A percentile compares a stretch with the other conserved stretches of the same genome.
Evolutionary conservation across 805 yeast species (phyloP).

Genomic region (Yamadazyma sp.): DNA sequence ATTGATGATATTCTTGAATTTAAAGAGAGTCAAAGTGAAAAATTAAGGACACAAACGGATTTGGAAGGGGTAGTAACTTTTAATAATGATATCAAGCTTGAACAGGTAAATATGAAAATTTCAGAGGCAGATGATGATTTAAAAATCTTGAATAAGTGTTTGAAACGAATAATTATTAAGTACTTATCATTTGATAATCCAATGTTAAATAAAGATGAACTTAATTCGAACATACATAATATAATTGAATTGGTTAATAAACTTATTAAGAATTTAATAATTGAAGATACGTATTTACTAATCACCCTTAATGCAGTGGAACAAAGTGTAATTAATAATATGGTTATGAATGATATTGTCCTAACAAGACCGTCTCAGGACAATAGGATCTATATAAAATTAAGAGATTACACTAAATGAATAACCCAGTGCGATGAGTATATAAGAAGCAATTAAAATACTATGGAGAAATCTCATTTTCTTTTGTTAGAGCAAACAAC

Average conservation of each 20-base stretch:
- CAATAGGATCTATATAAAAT: constrained; percentile 1
- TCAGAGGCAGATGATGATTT: not conserved
- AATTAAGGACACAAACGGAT: not conserved
- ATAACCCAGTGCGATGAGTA: too few relatives aligned
- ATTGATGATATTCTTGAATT: constrained; percentile 5
- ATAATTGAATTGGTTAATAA: constrained; percentile 4
- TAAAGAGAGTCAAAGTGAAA: not conserved
- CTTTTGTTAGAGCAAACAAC: too few relatives aligned
- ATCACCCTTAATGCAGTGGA: constrained; percentile 1
- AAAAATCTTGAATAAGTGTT: constrained; percentile 2
- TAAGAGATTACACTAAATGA: constrained; percentile 6
- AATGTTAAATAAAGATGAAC: constrained; percentile 1
- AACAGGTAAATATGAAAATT: not conserved
- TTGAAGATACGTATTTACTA: not conserved
- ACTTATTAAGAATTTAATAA: constrained; percentile 6
- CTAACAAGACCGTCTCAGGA: not conserved
- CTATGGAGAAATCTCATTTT: too few relatives aligned
- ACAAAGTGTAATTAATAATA: constrained; percentile 4
- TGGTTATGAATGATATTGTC: constrained; percentile 7
- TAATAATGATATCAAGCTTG: not conserved
- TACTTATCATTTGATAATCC: constrained; percentile 7
- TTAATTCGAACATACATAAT: constrained; percentile 1
- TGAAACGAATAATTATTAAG: constrained; percentile 4
- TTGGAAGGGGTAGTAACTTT: not conserved
- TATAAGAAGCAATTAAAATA: too few relatives aligned